Conservation (phyloP, 371 early-diverging fungal species). For the Nosema muscidifuracis region DNA sequence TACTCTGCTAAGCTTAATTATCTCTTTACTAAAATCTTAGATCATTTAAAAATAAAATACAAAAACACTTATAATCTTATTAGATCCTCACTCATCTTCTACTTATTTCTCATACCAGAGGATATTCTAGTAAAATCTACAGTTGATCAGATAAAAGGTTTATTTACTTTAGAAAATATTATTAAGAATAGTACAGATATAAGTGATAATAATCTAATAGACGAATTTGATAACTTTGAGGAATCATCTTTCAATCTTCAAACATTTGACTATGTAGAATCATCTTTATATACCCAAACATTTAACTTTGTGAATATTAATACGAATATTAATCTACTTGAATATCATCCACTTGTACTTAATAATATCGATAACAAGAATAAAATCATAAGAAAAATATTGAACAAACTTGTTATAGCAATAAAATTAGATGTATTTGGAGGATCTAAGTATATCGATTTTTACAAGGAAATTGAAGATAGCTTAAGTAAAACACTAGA, state of each 20-base stretch:
- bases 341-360: slow-evolving; percentile 1
- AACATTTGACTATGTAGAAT: no score
- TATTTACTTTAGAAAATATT: neutral
- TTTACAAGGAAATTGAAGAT: neutral
- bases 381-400: slow-evolving; percentile 5
- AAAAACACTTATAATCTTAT: neutral
- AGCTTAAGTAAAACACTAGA: neutral
- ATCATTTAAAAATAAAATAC: neutral
- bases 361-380: neutral
- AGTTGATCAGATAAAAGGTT: neutral
- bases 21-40: neutral
- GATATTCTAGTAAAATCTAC: neutral
- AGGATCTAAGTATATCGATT: neutral
- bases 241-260: no score
- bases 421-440: neutral
- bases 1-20: neutral
- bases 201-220: neutral
- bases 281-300: no score
- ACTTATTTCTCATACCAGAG: neutral
- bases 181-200: neutral
- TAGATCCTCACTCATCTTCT: neutral
- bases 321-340: neutral
- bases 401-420: neutral
- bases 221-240: no score
- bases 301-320: neutral